phyloP scores from a whole-genome alignment of 2,329 filamentous ascomycete species.

The Neospermospora avenae region DNA sequence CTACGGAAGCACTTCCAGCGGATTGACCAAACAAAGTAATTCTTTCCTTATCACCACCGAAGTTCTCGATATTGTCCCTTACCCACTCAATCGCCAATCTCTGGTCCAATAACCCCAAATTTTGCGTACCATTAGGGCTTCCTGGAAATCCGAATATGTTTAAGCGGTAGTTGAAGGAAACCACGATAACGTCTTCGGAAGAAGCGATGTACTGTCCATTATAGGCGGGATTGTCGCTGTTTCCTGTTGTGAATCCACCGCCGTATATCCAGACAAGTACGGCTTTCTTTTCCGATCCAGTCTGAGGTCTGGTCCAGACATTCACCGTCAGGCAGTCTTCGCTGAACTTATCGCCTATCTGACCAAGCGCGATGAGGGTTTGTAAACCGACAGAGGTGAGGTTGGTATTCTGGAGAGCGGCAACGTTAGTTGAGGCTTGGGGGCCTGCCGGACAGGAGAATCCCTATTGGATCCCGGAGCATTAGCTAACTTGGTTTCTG shows the following conservation, averaged over 20 bases:
- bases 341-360: constrained; percentile 7
- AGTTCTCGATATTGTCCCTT: constrained; percentile 50
- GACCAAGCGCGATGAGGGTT: constrained; percentile 1
- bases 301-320: constrained; percentile 35
- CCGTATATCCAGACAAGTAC: constrained; percentile 45
- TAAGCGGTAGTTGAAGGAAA: constrained; percentile 45
- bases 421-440: not conserved
- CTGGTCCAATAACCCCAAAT: constrained; percentile 55
- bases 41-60: constrained; percentile 51
- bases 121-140: constrained; percentile 2
- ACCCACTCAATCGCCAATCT: constrained; percentile 56
- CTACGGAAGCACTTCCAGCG: constrained; percentile 47
- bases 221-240: constrained; percentile 38
- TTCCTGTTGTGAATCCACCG: constrained; percentile 40
- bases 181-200: constrained; percentile 41
- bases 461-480: not conserved
- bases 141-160: constrained; percentile 28
- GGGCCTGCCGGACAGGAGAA: constrained; percentile 10
- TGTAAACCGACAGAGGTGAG: constrained; percentile 3
- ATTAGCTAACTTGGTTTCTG: not conserved
- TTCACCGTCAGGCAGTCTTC: constrained; percentile 40
- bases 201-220: constrained; percentile 42
- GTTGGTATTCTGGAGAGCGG: not conserved
- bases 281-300: constrained; percentile 35
- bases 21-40: constrained; percentile 57